Evolutionary conservation across 495 filamentous ascomycete species (phyloP), one percentile per base, ranked within the genome.

Genomic region (Parathielavia hyrcaniae): DNA sequence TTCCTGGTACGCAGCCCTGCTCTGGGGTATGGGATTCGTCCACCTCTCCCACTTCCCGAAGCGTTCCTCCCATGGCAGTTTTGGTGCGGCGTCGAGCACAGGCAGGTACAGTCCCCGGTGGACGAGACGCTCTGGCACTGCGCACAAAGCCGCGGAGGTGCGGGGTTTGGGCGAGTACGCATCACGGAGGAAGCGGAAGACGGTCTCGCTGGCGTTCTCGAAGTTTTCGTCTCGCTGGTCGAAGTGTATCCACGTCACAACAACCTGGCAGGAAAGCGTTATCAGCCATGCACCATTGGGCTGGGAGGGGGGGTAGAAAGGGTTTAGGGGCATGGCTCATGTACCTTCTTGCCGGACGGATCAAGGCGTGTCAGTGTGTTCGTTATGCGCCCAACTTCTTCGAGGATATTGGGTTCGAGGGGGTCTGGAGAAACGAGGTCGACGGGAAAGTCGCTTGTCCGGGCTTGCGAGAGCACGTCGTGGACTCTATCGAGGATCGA

Each of bases 61-160:
- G 19, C 66, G 72, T 13, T 79, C 68, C 14, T 73, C 69, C 79
- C 79, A 82, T 22, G 63, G 50, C 7, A 79, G 61, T 50, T 71
- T 74, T 9, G 61, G 46, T 30, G 59, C 56, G 50, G 51, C 63
- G 34, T 62, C 55, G 17, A 48, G 26, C 32, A 71, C 63, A 14
- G 47, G 41, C 16, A 75, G 20, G 12, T 70, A 71, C 5, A 69
- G 63, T 5, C 69, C 71, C 1, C 30, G 10, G 4, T 30, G 6
- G 1, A 10, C 11, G 11, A 41, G 16, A 8, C 47, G 34, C 9
- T n/a, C 1, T 5, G 47, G 60, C 3, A 51, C 34, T 3, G 61
- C 35, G 9, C 45, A 47, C 38, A 73, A 51, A 6, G 63, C 48
- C 7, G 59, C 36, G 8, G 61, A 61, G 12, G 60, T 52, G 8